A percentile compares a stretch with the other conserved stretches of the same genome.
Conservation (phyloP, 225 moss, liverwort and hornwort genomes). For the Antitrichia curtipendula region DNA sequence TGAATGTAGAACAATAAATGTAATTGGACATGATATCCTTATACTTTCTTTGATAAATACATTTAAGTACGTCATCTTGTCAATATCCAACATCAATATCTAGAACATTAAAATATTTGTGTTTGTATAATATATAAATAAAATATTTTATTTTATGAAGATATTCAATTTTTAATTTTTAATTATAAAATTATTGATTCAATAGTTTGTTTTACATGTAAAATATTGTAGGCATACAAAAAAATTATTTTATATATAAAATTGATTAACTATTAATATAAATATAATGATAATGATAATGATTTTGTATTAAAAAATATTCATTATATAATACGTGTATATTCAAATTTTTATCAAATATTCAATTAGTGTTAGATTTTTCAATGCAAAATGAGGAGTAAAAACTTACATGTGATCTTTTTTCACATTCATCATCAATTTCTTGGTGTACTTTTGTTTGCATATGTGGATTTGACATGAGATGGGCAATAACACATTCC, state of each 20-base stretch:
- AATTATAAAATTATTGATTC: no score
- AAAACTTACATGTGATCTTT: neutral
- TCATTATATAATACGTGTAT: neutral
- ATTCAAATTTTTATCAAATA: neutral
- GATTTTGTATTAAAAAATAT: neutral
- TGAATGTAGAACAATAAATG: conserved; percentile 14
- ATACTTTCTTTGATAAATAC: conserved; percentile 28
- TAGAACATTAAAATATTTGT: neutral
- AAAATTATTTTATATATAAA: no score
- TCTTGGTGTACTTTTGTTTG: conserved; percentile 22
- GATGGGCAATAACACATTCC: conserved; percentile 25
- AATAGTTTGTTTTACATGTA: neutral
- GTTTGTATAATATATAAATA: no score
- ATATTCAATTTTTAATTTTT: neutral
- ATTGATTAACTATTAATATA: no score
- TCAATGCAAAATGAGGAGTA: no score
- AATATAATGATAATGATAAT: neutral
- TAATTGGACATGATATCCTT: conserved; percentile 5
- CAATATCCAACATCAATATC: neutral
- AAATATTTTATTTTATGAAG: neutral
- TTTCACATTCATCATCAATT: neutral
- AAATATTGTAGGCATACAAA: no score
- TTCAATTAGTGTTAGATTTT: neutral
- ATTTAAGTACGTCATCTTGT: neutral
- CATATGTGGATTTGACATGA: conserved; percentile 8